Evolutionary conservation across 2,329 filamentous ascomycete species (phyloP).

Genomic region (Sclerotinia minor): DNA sequence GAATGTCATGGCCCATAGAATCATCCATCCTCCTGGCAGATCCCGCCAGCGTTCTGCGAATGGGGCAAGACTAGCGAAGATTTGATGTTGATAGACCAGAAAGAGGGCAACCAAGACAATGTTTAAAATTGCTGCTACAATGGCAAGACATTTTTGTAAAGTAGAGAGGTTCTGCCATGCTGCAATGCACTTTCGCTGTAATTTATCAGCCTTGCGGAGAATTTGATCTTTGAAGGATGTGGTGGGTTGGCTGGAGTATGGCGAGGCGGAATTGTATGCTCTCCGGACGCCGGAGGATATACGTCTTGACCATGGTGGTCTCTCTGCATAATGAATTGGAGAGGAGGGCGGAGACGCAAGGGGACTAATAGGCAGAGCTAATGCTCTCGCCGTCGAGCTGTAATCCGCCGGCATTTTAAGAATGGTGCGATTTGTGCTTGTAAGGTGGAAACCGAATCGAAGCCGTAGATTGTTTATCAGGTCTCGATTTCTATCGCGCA

Average conservation of each 20-base stretch:
- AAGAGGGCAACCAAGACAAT: slow-evolving; percentile 64
- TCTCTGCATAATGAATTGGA: slow-evolving; percentile 43
- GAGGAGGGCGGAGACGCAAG: slow-evolving; percentile 48
- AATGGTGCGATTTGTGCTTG: neutral
- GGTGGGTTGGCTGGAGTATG: slow-evolving; percentile 29
- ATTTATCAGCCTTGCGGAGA: slow-evolving; percentile 52
- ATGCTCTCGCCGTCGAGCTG: slow-evolving; percentile 51
- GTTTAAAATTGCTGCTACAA: slow-evolving; percentile 50
- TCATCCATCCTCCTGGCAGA: slow-evolving; percentile 66
- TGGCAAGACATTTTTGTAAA: slow-evolving; percentile 61
- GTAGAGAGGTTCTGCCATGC: slow-evolving; percentile 58
- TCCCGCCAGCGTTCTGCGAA: slow-evolving; percentile 72
- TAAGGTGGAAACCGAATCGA: neutral
- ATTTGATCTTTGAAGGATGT: slow-evolving; percentile 45
- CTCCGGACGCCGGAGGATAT: slow-evolving; percentile 44
- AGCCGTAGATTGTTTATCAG: neutral
- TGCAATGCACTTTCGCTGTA: slow-evolving; percentile 50
- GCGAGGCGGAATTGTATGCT: slow-evolving; percentile 27
- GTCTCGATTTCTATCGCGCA: neutral
- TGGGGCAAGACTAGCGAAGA: slow-evolving; percentile 75
- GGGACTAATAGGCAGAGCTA: slow-evolving; percentile 48
- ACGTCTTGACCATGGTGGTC: slow-evolving; percentile 54
- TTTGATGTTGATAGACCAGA: slow-evolving; percentile 73
- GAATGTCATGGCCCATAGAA: slow-evolving; percentile 67
- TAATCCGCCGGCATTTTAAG: slow-evolving; percentile 54